A percentile compares a stretch with the other conserved stretches of the same genome.
These are phyloP conservation scores for Phylloporus rhodoxanthus DNA, from an alignment of 768 basidiomycete genomes.

Conservation along the genomic window DNA sequence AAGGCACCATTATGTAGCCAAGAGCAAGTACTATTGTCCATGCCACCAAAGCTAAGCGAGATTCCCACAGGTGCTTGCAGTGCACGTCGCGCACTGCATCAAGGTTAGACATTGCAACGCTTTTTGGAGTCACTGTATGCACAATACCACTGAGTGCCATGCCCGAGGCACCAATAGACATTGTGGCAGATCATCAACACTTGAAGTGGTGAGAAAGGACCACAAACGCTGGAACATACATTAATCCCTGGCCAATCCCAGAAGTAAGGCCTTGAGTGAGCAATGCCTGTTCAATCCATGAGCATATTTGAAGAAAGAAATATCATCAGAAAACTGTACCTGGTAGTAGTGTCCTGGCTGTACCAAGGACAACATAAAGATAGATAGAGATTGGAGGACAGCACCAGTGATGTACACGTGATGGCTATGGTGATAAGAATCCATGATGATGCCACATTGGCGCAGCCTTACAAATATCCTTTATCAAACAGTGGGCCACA, in stretches of 20 bases:
- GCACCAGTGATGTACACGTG: slow-evolving; percentile 21
- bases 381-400: slow-evolving; percentile 23
- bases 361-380: slow-evolving; percentile 36
- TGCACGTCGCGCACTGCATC: no score
- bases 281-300: slow-evolving; percentile 28
- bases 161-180: slow-evolving; percentile 42
- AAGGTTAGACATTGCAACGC: no score
- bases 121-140: no score
- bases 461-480: slow-evolving; percentile 23
- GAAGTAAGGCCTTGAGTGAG: slow-evolving; percentile 41
- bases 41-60: no score
- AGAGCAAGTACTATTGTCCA: no score
- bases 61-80: no score
- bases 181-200: slow-evolving; percentile 36
- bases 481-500: slow-evolving; percentile 24
- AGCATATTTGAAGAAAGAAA: background rate
- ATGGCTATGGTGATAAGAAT: slow-evolving; percentile 5
- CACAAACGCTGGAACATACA: slow-evolving; percentile 40
- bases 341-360: slow-evolving; percentile 22
- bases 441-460: background rate
- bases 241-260: slow-evolving; percentile 39
- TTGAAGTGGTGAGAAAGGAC: slow-evolving; percentile 43
- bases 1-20: no score
- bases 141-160: slow-evolving; percentile 49
- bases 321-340: background rate